Evolutionary conservation across 305 asterid species (phyloP), one percentile per base, ranked within the genome.

Genomic region (Caryopteris hybrid): DNA sequence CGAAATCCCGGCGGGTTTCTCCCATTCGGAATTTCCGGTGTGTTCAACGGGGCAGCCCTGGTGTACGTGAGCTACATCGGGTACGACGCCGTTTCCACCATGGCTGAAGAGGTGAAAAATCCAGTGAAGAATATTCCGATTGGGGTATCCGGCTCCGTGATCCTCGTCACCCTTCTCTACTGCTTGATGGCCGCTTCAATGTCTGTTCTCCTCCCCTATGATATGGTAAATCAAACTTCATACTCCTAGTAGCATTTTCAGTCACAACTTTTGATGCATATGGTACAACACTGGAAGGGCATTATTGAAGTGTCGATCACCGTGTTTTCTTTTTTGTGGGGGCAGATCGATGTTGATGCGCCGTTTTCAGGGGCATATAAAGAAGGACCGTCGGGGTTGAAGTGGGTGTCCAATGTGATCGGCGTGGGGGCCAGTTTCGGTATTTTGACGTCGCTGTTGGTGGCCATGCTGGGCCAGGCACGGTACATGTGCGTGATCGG

Each of bases 401-500:
- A 82, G 68, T 93, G 98, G 98, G 97, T 83, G 43, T 90, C 97
- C 34, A 90, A 93, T 53, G 96, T 84, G 80, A 88, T 90, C 66
- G 97, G 97, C 0, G 91, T 81, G 64, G 98, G 98, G 71, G 98
- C 98, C 25, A 87, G 97, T 76, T 87, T 90, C 54, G 98, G 98
- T 48, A 90, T 90, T 22, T 74, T 93, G 65, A 88, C 98, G 76
- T 93, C 98, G 31, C 69, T 93, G 69, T 78, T 90, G 80, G 97
- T 90, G 71, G 77, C 98, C 34, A 93, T 93, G 98, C 70, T 93
- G 81, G 98, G 98, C 2, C 98, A 92, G 64, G 96, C 97, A 1
- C 89, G 98, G 29, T 92, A 92, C 84, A 85, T 90, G 97, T 92
- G 97, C 47, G 97, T 92, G 67, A 92, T 92, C 81, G 97, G 98